These are phyloP conservation scores for Epicoccum sorghinum DNA, from an alignment of 2,329 filamentous ascomycete species.

Conservation along the genomic window DNA sequence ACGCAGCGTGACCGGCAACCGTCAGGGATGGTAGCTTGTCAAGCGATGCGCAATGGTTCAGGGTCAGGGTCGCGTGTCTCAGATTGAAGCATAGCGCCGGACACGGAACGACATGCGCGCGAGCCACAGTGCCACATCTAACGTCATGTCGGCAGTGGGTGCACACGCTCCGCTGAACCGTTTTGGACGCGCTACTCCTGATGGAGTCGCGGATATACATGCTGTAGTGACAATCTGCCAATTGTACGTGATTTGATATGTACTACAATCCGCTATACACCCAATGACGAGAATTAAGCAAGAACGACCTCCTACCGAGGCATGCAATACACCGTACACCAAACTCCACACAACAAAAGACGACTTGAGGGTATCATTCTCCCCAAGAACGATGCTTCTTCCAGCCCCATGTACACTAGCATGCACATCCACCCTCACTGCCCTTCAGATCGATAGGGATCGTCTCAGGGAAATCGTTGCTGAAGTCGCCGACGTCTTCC, in stretches of 20 bases:
- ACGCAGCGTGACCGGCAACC: constrained; percentile 6
- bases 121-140: constrained; percentile 14
- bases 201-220: too few species aligned
- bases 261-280: constrained; percentile 15
- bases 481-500: constrained; percentile 97
- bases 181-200: constrained; percentile 4
- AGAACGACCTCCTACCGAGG: constrained; percentile 14
- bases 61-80: constrained; percentile 14
- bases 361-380: constrained; percentile 7
- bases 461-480: constrained; percentile 94
- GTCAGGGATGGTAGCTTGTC: constrained; percentile 7
- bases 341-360: constrained; percentile 30
- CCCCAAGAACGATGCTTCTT: constrained; percentile 16
- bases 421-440: constrained; percentile 90
- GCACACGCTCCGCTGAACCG: background rate
- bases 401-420: constrained; percentile 56
- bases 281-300: constrained; percentile 22
- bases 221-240: background rate
- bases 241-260: constrained; percentile 15
- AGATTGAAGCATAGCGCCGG: constrained; percentile 8
- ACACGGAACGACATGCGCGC: background rate
- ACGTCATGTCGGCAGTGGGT: constrained; percentile 21
- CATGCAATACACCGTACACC: constrained; percentile 31
- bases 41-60: constrained; percentile 14
- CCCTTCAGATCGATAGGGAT: constrained; percentile 98